A percentile compares a stretch with the other conserved stretches of the same genome.
Evolutionary conservation across 306 rosid species (phyloP).

Genomic region (Sphenostylis stenocarpa): DNA sequence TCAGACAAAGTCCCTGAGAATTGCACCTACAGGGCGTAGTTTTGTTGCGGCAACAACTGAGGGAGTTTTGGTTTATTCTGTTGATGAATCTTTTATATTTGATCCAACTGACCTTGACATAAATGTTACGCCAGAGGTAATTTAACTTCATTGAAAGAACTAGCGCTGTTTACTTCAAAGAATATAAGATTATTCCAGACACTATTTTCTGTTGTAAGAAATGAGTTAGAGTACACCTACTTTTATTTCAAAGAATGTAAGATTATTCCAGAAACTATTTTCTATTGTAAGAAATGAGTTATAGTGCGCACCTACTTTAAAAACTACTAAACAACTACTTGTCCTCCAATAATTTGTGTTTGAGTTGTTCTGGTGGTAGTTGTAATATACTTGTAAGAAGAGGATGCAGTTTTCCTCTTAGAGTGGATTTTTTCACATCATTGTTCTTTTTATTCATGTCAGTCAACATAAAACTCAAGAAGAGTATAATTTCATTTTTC

Average conservation of each 20-base stretch:
- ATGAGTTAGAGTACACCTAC: not conserved
- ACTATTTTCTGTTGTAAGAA: conserved; percentile 2
- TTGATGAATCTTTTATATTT: conserved; percentile 86
- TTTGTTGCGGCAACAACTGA: conserved; percentile 93
- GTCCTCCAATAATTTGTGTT: not conserved
- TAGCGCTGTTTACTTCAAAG: not conserved
- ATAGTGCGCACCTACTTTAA: not conserved
- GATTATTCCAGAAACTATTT: conserved; percentile 3
- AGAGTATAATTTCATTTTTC: not conserved
- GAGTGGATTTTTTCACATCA: not conserved
- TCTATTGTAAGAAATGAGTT: not conserved
- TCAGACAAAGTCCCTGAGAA: conserved; percentile 79
- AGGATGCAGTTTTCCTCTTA: not conserved
- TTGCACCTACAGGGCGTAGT: conserved; percentile 95
- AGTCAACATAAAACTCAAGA: not conserved
- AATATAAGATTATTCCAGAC: not conserved
- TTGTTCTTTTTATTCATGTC: not conserved
- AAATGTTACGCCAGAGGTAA: conserved; percentile 95
- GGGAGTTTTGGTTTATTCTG: conserved; percentile 86
- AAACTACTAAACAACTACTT: not conserved
- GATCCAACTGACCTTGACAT: conserved; percentile 97
- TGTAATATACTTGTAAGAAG: conserved; percentile 6
- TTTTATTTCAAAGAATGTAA: conserved; percentile 1
- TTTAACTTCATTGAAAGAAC: not conserved
- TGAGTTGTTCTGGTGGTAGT: not conserved